phyloP scores from a whole-genome alignment of 345 rosid genomes.

The Camelina sativa region DNA sequence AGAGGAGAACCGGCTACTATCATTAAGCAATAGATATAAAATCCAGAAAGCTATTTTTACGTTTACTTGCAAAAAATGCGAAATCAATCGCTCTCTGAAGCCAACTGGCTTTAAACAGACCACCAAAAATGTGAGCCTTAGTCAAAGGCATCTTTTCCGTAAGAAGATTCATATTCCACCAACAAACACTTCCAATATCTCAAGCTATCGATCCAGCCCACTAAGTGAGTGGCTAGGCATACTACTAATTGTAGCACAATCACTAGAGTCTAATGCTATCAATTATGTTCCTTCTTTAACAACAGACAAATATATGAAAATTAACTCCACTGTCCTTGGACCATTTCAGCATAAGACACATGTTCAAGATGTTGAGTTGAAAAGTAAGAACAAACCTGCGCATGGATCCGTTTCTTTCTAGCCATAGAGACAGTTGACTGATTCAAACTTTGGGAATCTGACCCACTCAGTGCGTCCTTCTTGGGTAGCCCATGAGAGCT shows the following conservation, averaged over 20 bases:
- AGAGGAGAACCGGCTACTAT: constrained; percentile 8
- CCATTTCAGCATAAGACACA: constrained; percentile 16
- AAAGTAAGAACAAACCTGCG: constrained; percentile 67
- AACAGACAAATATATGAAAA: neutral
- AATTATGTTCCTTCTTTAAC: neutral
- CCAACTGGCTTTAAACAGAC: constrained; percentile 17
- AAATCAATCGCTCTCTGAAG: constrained; percentile 1
- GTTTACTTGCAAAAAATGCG: constrained; percentile 2
- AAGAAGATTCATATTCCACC: neutral
- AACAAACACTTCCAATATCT: neutral
- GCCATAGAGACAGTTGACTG: constrained; percentile 72
- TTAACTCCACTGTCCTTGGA: constrained; percentile 4
- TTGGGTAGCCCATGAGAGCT: constrained; percentile 74
- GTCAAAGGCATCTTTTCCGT: neutral
- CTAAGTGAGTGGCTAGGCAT: constrained; percentile 15
- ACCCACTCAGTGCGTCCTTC: constrained; percentile 67
- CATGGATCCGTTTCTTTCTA: constrained; percentile 86
- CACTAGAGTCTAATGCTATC: constrained; percentile 19
- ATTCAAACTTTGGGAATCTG: constrained; percentile 74
- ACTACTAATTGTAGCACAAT: constrained; percentile 2
- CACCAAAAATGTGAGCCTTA: neutral
- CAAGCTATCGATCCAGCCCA: constrained; percentile 13
- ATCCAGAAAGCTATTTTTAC: constrained; percentile 3
- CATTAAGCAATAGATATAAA: constrained; percentile 23
- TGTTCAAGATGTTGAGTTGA: constrained; percentile 25